phyloP scores from a whole-genome alignment of 2,329 filamentous ascomycete genomes.

The Sarocladium strictum region DNA sequence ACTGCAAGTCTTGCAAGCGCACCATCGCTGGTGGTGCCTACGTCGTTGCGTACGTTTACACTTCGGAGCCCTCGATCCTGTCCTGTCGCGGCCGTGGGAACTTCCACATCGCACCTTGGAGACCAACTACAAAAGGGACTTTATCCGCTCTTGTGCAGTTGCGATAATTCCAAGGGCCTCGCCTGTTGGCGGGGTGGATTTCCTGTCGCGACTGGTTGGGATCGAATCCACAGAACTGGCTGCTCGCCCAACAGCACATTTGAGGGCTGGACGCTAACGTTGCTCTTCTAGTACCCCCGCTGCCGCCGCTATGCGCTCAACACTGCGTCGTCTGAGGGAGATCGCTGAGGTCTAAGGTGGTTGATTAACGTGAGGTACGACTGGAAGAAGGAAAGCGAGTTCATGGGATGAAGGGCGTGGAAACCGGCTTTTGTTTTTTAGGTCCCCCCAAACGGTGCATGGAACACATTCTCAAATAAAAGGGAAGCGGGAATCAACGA shows the following conservation, averaged over 20 bases:
- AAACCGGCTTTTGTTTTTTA: constrained; percentile 7
- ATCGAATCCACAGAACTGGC: too few relatives aligned
- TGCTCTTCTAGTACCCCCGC: constrained; percentile 66
- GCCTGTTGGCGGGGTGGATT: background rate
- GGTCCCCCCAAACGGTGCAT: constrained; percentile 9
- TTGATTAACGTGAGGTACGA: constrained; percentile 9
- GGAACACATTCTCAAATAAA: constrained; percentile 7
- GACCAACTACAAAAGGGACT: too few relatives aligned
- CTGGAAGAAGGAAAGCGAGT: constrained; percentile 1
- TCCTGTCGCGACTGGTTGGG: background rate
- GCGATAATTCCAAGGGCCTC: background rate
- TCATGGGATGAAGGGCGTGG: constrained; percentile 6
- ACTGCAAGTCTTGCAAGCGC: constrained; percentile 95
- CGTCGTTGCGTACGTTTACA: constrained; percentile 80
- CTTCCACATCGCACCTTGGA: too few relatives aligned
- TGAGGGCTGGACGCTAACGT: constrained; percentile 23
- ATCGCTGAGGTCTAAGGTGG: constrained; percentile 83
- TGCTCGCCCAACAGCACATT: too few relatives aligned
- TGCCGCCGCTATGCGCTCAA: constrained; percentile 90
- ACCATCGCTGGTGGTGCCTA: constrained; percentile 71
- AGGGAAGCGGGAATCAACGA: constrained; percentile 7
- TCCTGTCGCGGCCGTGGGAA: background rate
- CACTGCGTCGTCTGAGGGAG: constrained; percentile 93
- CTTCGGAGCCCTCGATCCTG: background rate
- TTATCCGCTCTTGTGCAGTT: too few relatives aligned